Evolutionary conservation across 148 eudicot species (phyloP).

Genomic region (Amaranthus palmeri): DNA sequence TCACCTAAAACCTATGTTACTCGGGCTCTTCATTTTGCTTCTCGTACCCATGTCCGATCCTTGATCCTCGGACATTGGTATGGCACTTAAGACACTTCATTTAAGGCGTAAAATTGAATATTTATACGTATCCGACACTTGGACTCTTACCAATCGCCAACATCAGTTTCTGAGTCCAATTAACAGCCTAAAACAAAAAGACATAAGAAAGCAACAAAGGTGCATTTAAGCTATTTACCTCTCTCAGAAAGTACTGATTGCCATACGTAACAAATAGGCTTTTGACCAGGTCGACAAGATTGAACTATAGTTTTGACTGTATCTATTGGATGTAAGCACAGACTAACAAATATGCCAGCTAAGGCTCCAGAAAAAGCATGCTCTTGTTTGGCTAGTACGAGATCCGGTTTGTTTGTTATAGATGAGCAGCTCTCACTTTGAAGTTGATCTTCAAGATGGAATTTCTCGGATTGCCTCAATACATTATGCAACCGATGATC

Average conservation of each 20-base stretch:
- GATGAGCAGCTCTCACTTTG: slow-evolving; percentile 28
- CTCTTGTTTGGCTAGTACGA: slow-evolving; percentile 61
- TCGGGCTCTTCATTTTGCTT: too few species aligned
- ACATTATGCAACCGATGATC: slow-evolving; percentile 19
- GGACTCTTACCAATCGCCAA: too few species aligned
- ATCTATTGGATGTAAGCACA: slow-evolving; percentile 92
- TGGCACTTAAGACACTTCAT: too few species aligned
- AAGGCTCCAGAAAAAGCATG: slow-evolving; percentile 96
- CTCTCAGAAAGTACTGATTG: slow-evolving; percentile 83
- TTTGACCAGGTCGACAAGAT: slow-evolving; percentile 60
- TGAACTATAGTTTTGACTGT: slow-evolving; percentile 87
- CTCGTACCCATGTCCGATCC: too few species aligned
- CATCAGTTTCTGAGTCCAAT: too few species aligned
- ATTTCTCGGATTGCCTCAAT: slow-evolving; percentile 16
- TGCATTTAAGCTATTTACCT: slow-evolving; percentile 37
- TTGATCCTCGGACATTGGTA: too few species aligned
- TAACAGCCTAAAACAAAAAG: not conserved
- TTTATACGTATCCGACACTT: too few species aligned
- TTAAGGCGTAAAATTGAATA: too few species aligned
- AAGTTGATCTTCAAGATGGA: slow-evolving; percentile 20
- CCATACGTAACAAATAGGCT: slow-evolving; percentile 49
- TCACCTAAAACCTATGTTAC: not conserved
- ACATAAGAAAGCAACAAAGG: not conserved
- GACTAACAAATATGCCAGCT: slow-evolving; percentile 83
- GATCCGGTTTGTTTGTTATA: slow-evolving; percentile 24